Evolutionary conservation across 2,329 filamentous ascomycete species (phyloP), one percentile per base, ranked within the genome.

Genomic region (Periconia sp.): DNA sequence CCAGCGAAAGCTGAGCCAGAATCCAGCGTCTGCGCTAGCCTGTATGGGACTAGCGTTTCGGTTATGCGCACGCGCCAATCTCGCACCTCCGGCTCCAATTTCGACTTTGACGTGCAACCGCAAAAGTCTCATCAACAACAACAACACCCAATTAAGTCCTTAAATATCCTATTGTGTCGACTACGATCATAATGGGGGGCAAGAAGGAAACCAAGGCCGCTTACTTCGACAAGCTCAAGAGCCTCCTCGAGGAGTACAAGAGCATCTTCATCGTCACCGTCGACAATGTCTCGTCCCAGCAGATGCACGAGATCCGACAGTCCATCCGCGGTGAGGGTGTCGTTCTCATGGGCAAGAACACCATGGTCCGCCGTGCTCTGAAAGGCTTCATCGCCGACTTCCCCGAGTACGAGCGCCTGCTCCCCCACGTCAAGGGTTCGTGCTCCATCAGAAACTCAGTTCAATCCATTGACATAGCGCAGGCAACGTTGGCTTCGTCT

Each of bases 171-270:
- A 84, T 88, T 89, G 94, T 94, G 89, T 90, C 71, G 66, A 63
- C 48, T 34, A 46, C 82, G 79, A 95, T 95, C 89, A 90, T 95
- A 84, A 96, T 96, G 92, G 92, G 91, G 91, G 92, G 89, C 91
- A 96, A 89, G 83, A 81, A 72, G 92, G 85, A 81, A 72, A 92
- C 87, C 86, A 99, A 97, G 86, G 84, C 89, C 76, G 88, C 77
- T 76, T 96, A 99, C 86, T 99, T 99, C 84, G 92, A 96, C 78
- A 97, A 97, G 91, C 91, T 99, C 77, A 95, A 96, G 87, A 77
- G 77, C 78, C 86, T 97, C 76, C 87, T 99, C 76, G 89, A 97
- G 82, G 87, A 91, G 76, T 97, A 95, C 88, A 85, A 85, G 77
- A 92, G 88, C 72, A 88, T 97, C 82, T 97, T 99, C 89, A 92